Conservation (phyloP, 2,329 filamentous ascomycete species). For the Sporothrix euskadiensis region DNA sequence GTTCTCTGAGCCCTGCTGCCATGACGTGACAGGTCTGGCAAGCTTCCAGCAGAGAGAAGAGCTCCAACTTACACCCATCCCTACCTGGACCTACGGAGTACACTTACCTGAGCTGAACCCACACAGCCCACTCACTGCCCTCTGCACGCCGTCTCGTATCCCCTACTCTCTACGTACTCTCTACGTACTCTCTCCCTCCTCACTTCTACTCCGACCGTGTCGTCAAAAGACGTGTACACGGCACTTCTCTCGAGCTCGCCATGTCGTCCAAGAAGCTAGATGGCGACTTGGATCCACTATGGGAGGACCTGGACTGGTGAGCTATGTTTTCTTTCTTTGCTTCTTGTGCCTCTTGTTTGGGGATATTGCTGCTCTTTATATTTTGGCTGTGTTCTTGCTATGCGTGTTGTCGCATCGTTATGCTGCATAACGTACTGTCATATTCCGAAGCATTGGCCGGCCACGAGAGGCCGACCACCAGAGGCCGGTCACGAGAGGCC, state of each 20-base stretch:
- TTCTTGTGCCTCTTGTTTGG: background rate
- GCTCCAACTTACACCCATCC: background rate
- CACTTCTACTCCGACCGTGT: background rate
- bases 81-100: background rate
- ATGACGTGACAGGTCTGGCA: conserved; percentile 17
- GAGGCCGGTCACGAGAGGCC: too few relatives aligned
- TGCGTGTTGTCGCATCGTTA: background rate
- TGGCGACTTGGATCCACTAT: conserved; percentile 61
- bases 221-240: background rate
- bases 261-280: conserved; percentile 43
- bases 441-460: background rate
- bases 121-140: background rate
- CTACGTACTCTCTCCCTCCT: background rate
- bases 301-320: conserved; percentile 76
- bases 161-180: background rate
- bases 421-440: background rate
- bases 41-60: conserved; percentile 13
- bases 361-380: background rate
- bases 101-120: background rate
- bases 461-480: background rate
- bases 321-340: conserved; percentile 38
- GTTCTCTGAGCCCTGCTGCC: background rate
- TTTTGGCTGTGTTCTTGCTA: background rate
- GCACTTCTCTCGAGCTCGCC: background rate
- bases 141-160: background rate